phyloP scores from a whole-genome alignment of 1,284 basidiomycete species.

The Peniophora sp. region DNA sequence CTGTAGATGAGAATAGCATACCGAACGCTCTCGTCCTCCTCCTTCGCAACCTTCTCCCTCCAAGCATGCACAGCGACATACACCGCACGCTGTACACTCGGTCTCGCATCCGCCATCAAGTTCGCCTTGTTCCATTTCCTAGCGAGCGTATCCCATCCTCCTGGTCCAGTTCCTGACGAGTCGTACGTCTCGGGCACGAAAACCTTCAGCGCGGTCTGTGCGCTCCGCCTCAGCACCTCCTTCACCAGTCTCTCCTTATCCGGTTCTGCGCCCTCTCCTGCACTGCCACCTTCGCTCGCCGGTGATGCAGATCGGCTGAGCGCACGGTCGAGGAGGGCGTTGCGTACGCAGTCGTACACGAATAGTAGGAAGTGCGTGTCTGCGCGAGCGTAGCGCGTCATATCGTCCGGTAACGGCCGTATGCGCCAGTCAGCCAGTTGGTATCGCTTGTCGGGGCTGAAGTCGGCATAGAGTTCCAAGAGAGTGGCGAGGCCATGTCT shows the following conservation, averaged over 20 bases:
- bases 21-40: constrained; percentile 84
- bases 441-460: constrained; percentile 92
- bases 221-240: constrained; percentile 61
- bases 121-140: constrained; percentile 69
- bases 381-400: constrained; percentile 88
- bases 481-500: constrained; percentile 79
- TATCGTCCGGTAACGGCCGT: constrained; percentile 80
- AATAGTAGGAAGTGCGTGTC: constrained; percentile 94
- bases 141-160: constrained; percentile 74
- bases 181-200: constrained; percentile 70
- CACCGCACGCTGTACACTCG: constrained; percentile 7
- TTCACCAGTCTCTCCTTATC: constrained; percentile 29
- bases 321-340: constrained; percentile 69
- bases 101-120: constrained; percentile 27
- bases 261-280: constrained; percentile 11
- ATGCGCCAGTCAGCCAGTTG: constrained; percentile 98
- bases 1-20: constrained; percentile 27
- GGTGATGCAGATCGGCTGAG: constrained; percentile 23
- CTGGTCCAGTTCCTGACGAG: constrained; percentile 52
- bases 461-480: constrained; percentile 86
- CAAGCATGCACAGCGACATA: constrained; percentile 61
- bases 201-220: constrained; percentile 63
- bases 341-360: constrained; percentile 90
- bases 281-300: constrained; percentile 4
- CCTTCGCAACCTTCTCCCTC: constrained; percentile 77